Conservation (phyloP, 176 grass and related monocot genomes). For the Luzula sylvatica region DNA sequence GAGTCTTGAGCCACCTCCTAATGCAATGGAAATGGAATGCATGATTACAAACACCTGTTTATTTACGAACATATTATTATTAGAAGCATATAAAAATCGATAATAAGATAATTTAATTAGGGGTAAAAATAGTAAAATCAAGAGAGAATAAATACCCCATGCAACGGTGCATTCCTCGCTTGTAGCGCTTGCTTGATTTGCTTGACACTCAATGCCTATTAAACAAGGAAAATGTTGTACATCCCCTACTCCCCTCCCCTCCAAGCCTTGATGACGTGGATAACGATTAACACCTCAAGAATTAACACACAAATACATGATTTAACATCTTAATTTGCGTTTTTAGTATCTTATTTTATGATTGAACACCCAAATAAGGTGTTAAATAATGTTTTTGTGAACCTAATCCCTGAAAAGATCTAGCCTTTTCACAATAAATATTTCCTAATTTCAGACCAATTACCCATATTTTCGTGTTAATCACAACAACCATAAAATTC, state of each 20-base stretch:
- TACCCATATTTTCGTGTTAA: background rate
- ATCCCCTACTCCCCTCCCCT: too few relatives aligned
- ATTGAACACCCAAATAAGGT: too few relatives aligned
- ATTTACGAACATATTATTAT: too few relatives aligned
- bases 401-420: background rate
- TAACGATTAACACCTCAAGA: conserved; percentile 21
- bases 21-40: conserved; percentile 99
- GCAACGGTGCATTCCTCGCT: conserved; percentile 98
- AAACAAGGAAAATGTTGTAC: background rate
- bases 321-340: too few relatives aligned
- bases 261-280: too few relatives aligned
- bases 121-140: background rate
- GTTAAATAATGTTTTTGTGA: background rate
- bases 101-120: background rate
- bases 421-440: background rate
- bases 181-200: conserved; percentile 94
- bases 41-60: conserved; percentile 97
- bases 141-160: conserved; percentile 57
- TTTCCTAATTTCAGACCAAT: background rate
- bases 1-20: conserved; percentile 96
- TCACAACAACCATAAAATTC: conserved; percentile 1
- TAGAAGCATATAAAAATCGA: background rate
- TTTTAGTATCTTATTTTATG: too few relatives aligned
- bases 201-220: conserved; percentile 97
- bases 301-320: too few relatives aligned